Conservation (phyloP, 768 basidiomycete species). For the Suillus subaureus region DNA sequence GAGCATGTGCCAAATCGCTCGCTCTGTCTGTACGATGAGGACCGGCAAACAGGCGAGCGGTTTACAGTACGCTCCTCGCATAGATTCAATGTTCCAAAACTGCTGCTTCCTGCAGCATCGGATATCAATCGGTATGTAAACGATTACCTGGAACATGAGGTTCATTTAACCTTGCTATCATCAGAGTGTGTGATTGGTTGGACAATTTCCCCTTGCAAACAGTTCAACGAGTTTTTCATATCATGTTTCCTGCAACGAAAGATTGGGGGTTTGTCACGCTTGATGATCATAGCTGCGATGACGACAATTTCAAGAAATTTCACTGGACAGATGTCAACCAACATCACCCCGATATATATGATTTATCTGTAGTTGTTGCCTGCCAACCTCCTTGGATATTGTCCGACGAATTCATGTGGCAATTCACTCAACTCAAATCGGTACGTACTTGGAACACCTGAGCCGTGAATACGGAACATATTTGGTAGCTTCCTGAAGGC, state of each 20-base stretch:
- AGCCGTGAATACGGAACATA: conserved; percentile 3
- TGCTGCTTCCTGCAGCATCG: conserved; percentile 32
- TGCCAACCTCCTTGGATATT: conserved; percentile 65
- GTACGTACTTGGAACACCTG: conserved; percentile 11
- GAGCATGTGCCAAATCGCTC: conserved; percentile 32
- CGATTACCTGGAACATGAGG: not conserved
- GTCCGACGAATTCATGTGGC: conserved; percentile 52
- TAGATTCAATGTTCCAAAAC: conserved; percentile 28
- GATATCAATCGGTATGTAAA: conserved; percentile 32
- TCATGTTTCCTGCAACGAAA: conserved; percentile 43
- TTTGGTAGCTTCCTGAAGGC: conserved; percentile 27
- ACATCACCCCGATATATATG: conserved; percentile 29
- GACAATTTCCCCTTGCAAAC: conserved; percentile 37
- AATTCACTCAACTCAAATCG: conserved; percentile 47
- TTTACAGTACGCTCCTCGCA: conserved; percentile 35
- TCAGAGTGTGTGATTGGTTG: conserved; percentile 34
- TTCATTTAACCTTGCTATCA: conserved; percentile 1
- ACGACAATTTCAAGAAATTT: conserved; percentile 46
- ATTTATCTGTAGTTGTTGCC: conserved; percentile 49
- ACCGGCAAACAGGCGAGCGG: conserved; percentile 28
- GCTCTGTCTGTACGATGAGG: conserved; percentile 28
- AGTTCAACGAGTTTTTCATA: conserved; percentile 42
- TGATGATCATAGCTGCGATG: conserved; percentile 36
- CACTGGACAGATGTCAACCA: conserved; percentile 39
- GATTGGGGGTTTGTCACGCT: conserved; percentile 46